Percentiles rank a stretch among this genome's conserved stretches.
Conservation (phyloP, 1,139 yeast genomes). For the Arxiozyma telluris region DNA sequence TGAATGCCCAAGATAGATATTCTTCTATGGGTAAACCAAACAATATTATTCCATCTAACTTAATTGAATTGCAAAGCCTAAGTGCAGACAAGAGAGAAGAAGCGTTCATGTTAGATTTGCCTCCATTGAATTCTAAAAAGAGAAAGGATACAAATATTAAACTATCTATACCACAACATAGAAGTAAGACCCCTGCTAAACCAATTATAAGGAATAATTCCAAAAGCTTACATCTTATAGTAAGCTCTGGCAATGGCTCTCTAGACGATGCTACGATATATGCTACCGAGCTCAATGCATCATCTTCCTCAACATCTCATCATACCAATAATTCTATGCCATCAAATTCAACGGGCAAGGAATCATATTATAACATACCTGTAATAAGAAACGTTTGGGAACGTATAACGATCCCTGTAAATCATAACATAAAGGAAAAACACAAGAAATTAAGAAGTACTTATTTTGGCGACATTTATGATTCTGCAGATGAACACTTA, state of each 20-base stretch:
- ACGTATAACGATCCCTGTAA: conserved; percentile 15
- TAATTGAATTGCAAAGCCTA: conserved; percentile 2
- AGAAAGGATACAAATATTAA: neutral
- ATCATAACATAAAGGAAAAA: conserved; percentile 10
- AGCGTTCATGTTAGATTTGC: conserved; percentile 1
- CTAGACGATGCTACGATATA: conserved; percentile 63
- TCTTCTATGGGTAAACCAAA: conserved; percentile 7
- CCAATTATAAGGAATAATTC: conserved; percentile 38
- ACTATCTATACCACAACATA: conserved; percentile 19
- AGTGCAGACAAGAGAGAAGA: conserved; percentile 20
- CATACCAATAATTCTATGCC: neutral
- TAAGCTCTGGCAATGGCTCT: conserved; percentile 60
- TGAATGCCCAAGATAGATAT: neutral
- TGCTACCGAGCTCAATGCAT: conserved; percentile 66
- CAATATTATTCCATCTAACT: conserved; percentile 13
- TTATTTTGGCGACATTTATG: conserved; percentile 6
- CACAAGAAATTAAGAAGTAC: conserved; percentile 9
- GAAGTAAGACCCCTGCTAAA: conserved; percentile 30
- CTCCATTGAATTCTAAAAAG: neutral
- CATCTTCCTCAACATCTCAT: conserved; percentile 13
- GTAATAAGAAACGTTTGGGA: conserved; percentile 12
- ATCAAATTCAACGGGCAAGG: neutral
- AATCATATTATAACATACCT: conserved; percentile 53
- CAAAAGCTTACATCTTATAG: conserved; percentile 43
- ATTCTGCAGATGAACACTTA: neutral